A percentile compares a stretch with the other conserved stretches of the same genome.
These are phyloP conservation scores for Sclerotinia borealis DNA, from an alignment of 2,329 filamentous ascomycete genomes.

Conservation along the genomic window DNA sequence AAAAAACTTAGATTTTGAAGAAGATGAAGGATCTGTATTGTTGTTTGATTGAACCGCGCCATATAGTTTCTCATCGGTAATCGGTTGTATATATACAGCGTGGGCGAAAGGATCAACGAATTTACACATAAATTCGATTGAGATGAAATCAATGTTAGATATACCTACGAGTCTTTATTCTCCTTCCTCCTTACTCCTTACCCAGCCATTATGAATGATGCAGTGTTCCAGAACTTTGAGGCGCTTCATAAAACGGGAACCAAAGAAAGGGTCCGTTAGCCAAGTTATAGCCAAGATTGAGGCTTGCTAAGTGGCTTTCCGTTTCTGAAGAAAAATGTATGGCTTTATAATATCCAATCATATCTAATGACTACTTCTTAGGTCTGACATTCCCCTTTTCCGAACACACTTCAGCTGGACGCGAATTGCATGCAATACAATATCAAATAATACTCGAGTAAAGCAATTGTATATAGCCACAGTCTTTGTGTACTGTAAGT, in stretches of 20 bases:
- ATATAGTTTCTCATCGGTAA: background rate
- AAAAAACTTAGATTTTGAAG: background rate
- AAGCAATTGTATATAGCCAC: background rate
- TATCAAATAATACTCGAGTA: background rate
- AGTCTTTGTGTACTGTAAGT: background rate
- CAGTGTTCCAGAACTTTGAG: background rate
- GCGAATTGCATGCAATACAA: background rate
- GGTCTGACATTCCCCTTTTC: background rate
- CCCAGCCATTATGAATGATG: background rate
- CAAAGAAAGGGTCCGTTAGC: background rate
- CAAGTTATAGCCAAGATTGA: background rate
- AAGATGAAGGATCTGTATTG: background rate
- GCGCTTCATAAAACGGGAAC: background rate
- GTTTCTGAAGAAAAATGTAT: background rate
- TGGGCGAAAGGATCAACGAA: background rate
- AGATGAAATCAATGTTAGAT: background rate
- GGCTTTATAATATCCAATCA: slow-evolving; percentile 2
- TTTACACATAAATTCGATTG: background rate
- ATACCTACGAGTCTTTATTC: too few relatives aligned
- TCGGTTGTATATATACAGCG: background rate
- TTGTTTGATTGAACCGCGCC: background rate
- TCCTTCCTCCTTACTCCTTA: background rate
- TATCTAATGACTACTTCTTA: background rate
- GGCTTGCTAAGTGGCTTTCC: background rate
- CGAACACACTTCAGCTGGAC: background rate